Evolutionary conservation across 2,329 filamentous ascomycete species (phyloP).

Genomic region (Neofusicoccum umdonicola): DNA sequence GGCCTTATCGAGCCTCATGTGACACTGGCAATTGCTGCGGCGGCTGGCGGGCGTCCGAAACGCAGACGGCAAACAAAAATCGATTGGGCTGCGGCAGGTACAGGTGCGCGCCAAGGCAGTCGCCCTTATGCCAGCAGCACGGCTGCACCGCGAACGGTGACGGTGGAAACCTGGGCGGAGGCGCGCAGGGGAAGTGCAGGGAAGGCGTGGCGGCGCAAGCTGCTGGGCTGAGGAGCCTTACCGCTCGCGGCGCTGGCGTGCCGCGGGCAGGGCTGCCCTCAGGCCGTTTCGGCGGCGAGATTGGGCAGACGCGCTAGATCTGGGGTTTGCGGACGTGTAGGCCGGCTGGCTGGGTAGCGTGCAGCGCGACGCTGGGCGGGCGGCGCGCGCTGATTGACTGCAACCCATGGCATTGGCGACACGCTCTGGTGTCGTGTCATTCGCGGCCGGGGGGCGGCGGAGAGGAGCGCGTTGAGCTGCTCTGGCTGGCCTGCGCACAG

Average conservation of each 20-base stretch:
- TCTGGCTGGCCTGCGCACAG: not conserved
- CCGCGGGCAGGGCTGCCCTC: constrained; percentile 6
- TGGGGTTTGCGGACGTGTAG: constrained; percentile 10
- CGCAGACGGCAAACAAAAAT: not conserved
- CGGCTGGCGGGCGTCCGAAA: not conserved
- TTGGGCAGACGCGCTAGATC: constrained; percentile 14
- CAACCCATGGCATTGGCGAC: not conserved
- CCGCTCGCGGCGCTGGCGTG: constrained; percentile 11
- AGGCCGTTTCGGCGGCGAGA: constrained; percentile 1
- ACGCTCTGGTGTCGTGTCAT: constrained; percentile 9
- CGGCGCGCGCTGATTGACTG: constrained; percentile 6
- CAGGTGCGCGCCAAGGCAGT: constrained; percentile 5
- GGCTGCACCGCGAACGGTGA: constrained; percentile 13
- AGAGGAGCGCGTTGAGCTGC: constrained; percentile 11
- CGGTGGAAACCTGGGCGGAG: constrained; percentile 10
- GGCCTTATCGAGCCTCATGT: not conserved
- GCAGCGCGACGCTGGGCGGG: not conserved
- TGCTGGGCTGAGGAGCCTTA: constrained; percentile 10
- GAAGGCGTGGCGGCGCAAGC: constrained; percentile 8
- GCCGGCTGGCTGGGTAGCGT: not conserved
- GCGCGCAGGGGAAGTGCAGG: constrained; percentile 11
- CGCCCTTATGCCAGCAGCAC: not conserved
- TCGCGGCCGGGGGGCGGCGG: constrained; percentile 9
- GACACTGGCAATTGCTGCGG: not conserved
- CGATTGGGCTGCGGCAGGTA: constrained; percentile 8